Evolutionary conservation across 768 basidiomycete species (phyloP).

Genomic region (Naganishia onofrii): DNA sequence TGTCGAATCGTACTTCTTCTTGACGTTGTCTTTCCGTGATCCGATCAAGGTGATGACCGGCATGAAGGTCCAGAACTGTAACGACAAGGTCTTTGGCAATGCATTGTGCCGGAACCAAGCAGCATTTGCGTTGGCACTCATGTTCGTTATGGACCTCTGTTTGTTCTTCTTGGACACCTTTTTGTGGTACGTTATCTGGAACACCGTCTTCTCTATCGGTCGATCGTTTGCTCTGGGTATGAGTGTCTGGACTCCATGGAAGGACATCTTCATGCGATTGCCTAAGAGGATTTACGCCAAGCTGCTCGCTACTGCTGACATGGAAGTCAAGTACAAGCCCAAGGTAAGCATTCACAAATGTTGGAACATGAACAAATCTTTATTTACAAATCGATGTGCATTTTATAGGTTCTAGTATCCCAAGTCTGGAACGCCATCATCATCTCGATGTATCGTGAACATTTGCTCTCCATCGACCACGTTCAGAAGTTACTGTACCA

Average conservation of each 20-base stretch:
- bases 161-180: constrained; percentile 99
- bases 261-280: constrained; percentile 89
- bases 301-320: constrained; percentile 84
- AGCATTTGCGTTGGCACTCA: constrained; percentile 90
- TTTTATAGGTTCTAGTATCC: constrained; percentile 73
- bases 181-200: constrained; percentile 99
- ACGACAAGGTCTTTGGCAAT: constrained; percentile 78
- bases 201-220: constrained; percentile 68
- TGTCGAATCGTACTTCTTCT: constrained; percentile 95
- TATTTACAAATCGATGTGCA: constrained; percentile 52
- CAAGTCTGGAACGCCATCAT: constrained; percentile 99
- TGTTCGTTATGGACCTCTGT: constrained; percentile 97
- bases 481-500: constrained; percentile 97
- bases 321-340: constrained; percentile 99
- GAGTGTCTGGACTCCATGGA: constrained; percentile 99
- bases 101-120: constrained; percentile 87
- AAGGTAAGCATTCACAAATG: constrained; percentile 59
- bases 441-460: constrained; percentile 99
- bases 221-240: constrained; percentile 84
- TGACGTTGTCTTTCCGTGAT: constrained; percentile 88
- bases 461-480: constrained; percentile 95
- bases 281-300: constrained; percentile 98
- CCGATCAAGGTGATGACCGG: constrained; percentile 92
- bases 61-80: constrained; percentile 91
- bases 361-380: constrained; percentile 20